These are phyloP conservation scores for Lathyrus sativus DNA, from an alignment of 306 rosid genomes.

Conservation along the genomic window DNA sequence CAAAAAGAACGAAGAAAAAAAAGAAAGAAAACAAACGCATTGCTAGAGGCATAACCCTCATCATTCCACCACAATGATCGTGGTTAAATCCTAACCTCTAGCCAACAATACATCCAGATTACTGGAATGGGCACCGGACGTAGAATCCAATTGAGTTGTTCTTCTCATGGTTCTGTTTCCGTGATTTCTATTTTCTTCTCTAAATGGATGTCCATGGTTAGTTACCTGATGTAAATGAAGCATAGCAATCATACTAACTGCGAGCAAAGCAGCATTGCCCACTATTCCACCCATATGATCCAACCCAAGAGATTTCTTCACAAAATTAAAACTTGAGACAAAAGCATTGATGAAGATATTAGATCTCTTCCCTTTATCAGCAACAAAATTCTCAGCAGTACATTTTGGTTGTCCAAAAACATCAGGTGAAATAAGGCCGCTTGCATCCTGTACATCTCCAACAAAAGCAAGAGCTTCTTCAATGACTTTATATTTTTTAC, in stretches of 20 bases:
- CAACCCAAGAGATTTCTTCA: slow-evolving; percentile 65
- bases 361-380: slow-evolving; percentile 47
- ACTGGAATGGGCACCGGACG: slow-evolving; percentile 46
- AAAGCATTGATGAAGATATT: slow-evolving; percentile 54
- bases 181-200: slow-evolving; percentile 45
- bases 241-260: slow-evolving; percentile 75
- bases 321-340: slow-evolving; percentile 62
- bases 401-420: slow-evolving; percentile 47
- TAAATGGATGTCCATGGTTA: slow-evolving; percentile 45
- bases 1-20: neutral
- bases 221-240: slow-evolving; percentile 71
- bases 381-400: slow-evolving; percentile 42
- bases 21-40: neutral
- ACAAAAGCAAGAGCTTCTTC: slow-evolving; percentile 91
- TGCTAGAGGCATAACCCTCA: neutral
- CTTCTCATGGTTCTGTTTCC: slow-evolving; percentile 48
- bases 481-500: slow-evolving; percentile 78
- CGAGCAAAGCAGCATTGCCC: slow-evolving; percentile 78
- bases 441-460: slow-evolving; percentile 64
- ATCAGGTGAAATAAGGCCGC: slow-evolving; percentile 53
- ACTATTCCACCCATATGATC: slow-evolving; percentile 68
- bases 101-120: slow-evolving; percentile 75
- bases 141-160: slow-evolving; percentile 46
- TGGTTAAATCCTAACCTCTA: slow-evolving; percentile 60
- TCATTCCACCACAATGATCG: slow-evolving; percentile 1